Base-by-base conservation (phyloP, 805 yeast species). In the Candida insectalens region DNA sequence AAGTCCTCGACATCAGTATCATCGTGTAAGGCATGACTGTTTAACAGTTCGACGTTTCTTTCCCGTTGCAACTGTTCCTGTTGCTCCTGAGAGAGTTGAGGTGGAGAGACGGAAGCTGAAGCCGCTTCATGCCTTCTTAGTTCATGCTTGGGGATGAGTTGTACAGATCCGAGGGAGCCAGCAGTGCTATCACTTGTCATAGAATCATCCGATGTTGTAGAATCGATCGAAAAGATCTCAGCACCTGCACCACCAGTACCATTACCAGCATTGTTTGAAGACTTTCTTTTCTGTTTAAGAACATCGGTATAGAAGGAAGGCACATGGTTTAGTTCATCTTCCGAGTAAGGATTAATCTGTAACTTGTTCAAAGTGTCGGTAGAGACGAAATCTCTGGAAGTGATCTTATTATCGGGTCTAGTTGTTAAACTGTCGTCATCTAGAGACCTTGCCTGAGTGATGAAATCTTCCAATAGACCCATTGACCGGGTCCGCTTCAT, bases 351-450 rank as follows among this genome's bases (percentile, higher is more conserved):
- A 3, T 37, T 47, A 13, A 46, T 45, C 22, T 55, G 54, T 29
- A 89, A 83, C 67, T 79, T 80, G 41, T 88, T 83, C 84, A 92
- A 79, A 60, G 92, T 89, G 50, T 83, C 96, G 59, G 88, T 95
- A 39, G 92, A 74, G 37, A 89, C 92, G 45, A 89, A 77, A 25
- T 94, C 95, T 59, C 95, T 96, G 52, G 80, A 87, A 62, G 87
- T 85, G n/a, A 32, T 32, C 25, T 32, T 32, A 8, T 15, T 20
- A 13, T n/a, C 20, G 13, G 28, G 6, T 2, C 8, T 8, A 12
- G 20, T 19, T 10, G 12, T 12, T 6, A 27, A 5, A 6, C 19
- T 21, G 18, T 25, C 16, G 23, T 12, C 36, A 30, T 43, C 47
- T 10, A 40, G 23, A 5, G 50, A 45, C 27, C 36, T 46, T 3